A percentile compares a stretch with the other conserved stretches of the same genome.
phyloP scores from a whole-genome alignment of 768 basidiomycete species.

The Clavaria fumosa region DNA sequence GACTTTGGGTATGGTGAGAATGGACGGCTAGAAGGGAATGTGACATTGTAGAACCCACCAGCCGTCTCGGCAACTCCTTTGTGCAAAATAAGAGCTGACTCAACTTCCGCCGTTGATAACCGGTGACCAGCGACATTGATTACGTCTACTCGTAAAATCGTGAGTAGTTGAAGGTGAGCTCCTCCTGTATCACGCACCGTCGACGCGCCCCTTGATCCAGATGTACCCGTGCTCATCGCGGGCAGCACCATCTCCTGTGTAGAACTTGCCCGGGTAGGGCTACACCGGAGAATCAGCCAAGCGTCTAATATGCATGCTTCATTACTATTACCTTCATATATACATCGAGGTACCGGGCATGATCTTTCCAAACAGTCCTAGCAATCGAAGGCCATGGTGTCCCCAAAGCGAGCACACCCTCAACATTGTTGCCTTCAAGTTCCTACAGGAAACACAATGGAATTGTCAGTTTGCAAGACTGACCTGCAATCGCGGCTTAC shows the following conservation, averaged over 20 bases:
- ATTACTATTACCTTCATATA: constrained; percentile 36
- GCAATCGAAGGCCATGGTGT: constrained; percentile 94
- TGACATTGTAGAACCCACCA: constrained; percentile 19
- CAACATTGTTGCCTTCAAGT: constrained; percentile 67
- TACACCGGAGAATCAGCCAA: too few relatives aligned
- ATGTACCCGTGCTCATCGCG: constrained; percentile 93
- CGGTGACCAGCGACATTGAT: constrained; percentile 98
- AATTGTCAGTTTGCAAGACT: neutral
- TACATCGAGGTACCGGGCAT: constrained; percentile 56
- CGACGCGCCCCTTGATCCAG: constrained; percentile 97
- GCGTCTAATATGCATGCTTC: too few relatives aligned
- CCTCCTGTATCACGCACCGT: constrained; percentile 34
- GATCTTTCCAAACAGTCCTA: constrained; percentile 82
- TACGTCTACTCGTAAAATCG: constrained; percentile 40
- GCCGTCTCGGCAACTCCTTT: constrained; percentile 94
- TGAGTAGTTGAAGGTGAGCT: neutral
- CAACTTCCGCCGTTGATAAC: constrained; percentile 94
- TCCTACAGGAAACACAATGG: constrained; percentile 21
- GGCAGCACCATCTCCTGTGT: constrained; percentile 95
- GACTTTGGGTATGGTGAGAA: constrained; percentile 29
- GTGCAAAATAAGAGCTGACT: constrained; percentile 90
- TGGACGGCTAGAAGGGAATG: constrained; percentile 7
- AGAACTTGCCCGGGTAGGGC: constrained; percentile 85
- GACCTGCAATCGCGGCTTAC: constrained; percentile 20
- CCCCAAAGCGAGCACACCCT: constrained; percentile 80